Base-by-base conservation (phyloP, 2,329 filamentous ascomycete species). In the Alternaria ethzedia region DNA sequence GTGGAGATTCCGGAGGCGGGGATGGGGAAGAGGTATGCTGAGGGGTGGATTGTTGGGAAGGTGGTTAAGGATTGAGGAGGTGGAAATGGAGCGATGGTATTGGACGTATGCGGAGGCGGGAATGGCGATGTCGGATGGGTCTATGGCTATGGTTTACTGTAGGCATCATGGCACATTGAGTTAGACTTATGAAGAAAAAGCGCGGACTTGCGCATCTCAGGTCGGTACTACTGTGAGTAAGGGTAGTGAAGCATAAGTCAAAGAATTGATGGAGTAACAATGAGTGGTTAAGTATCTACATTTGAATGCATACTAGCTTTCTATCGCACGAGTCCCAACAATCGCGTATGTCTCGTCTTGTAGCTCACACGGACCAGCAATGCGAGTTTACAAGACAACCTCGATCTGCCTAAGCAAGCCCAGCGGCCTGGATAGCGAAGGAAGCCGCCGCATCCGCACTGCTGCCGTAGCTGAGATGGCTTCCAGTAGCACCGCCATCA, bases 21-120 rank as follows among this genome's bases (percentile, higher is more conserved):
- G 54, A 72, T 67, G 51, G 79, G 74, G 43, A 78, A 80, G 68
- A 77, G 82, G 69, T 83, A 82, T 75, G 75, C 79, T 25, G 77
- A 78, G 49, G 83, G 81, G 69, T 85, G 83, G 83, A 71, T 82
- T 26, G 80, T 85, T n/a, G 82, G 79, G 6, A 82, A 78, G 67
- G 67, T 85, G 44, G 51, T 67, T 13, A 75, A 73, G 63, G 54
- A 25, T 32, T 72, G 47, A 57, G 28, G 32, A 5, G 32, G 4
- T 9, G 15, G 15, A 0, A 4, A 5, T n/a, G 32, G 7, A 15
- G 1, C 3, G 32, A n/a, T 13, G 15, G 4, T 36, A 7, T 4
- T n/a, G 32, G 7, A 9, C 1, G 15, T 36, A 9, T 36, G 1
- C 0, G 28, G 28, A 32, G 3, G 28, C 2, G 13, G 12, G 12